Evolutionary conservation across 108 stramenopile species (phyloP), one percentile per base, ranked within the genome.

Genomic region (Discostella pseudostelligera): DNA sequence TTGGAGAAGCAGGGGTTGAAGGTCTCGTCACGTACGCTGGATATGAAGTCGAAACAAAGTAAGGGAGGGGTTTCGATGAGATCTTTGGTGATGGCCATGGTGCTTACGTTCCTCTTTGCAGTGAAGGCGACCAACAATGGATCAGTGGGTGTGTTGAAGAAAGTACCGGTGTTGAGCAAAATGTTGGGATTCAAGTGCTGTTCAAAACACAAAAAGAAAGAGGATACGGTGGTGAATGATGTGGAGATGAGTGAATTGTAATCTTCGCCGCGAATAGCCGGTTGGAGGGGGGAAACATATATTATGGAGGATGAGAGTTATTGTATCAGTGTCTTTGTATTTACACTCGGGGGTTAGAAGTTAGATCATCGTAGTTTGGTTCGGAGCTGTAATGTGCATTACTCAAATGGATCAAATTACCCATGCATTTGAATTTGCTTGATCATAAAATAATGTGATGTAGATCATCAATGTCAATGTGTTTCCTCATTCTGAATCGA

Each of bases 1-100:
- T 65, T 86, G 58, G 86, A 87, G 36, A 84, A 83, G 71, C 78
- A 65, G 72, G 79, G 65, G 65, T 66, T 56, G 56, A 62, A 63
- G 24, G 61, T 36, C 13, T 63, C 62, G 12, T 63, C 62, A 6
- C 63, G 63, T 39, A 53, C 40, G 9, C 63, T 36, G 39, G 63
- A 65, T 24, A 11, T 19, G 35, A 62, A 64, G 35, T 43, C 51
- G 39, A 63, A 36, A 22, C 56, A 67, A 37, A 39, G 44, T 13
- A 55, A 55, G 21, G 75, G 75, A 21, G 60, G 67, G 16, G 40
- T 56, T 26, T 68, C 72, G 4, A 39, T 44, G 40, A 59, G 49
- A 39, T 55, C 67, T 8, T 14, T 78, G 37, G 22, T 78, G n/a
- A 11, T 78, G 22, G 62, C 66, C 32, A 72, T 39, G 0, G 39